Percentiles rank a stretch among this genome's conserved stretches.
phyloP scores from a whole-genome alignment of 257 asterid species.

The Penstemon eatonii region DNA sequence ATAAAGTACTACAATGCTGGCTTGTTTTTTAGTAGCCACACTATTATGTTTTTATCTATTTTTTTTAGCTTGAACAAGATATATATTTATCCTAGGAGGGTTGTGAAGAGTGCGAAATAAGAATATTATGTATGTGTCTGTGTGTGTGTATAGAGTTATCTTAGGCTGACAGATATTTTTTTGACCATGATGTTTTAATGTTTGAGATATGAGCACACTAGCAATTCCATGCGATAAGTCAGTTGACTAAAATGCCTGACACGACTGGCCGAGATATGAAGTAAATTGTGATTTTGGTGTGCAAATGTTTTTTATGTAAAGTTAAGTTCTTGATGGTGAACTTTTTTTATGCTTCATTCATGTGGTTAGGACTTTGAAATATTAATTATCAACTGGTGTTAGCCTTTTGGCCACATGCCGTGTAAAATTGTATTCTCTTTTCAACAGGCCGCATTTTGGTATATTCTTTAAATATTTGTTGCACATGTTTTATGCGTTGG shows the following conservation, averaged over 20 bases:
- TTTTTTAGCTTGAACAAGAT: not conserved
- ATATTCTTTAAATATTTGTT: not conserved
- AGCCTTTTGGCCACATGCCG: not conserved
- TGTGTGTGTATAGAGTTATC: no score
- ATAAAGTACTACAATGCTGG: not conserved
- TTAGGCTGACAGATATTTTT: not conserved
- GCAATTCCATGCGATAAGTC: not conserved
- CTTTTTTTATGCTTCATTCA: not conserved
- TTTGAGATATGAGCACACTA: not conserved
- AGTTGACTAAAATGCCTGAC: not conserved
- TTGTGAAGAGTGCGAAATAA: no score
- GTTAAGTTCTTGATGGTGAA: not conserved
- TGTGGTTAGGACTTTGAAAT: constrained; percentile 3
- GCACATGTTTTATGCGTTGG: constrained; percentile 3
- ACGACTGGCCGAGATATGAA: not conserved
- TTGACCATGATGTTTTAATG: not conserved
- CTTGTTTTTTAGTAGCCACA: not conserved
- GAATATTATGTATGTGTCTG: no score
- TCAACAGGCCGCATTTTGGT: not conserved
- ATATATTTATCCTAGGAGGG: not conserved
- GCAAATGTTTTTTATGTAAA: not conserved
- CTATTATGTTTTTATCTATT: not conserved
- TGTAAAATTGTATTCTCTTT: not conserved
- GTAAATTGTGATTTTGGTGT: not conserved
- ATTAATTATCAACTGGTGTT: not conserved